Evolutionary conservation across 176 grass and related monocot species (phyloP).

Genomic region (Chrysopogon serrulatus): DNA sequence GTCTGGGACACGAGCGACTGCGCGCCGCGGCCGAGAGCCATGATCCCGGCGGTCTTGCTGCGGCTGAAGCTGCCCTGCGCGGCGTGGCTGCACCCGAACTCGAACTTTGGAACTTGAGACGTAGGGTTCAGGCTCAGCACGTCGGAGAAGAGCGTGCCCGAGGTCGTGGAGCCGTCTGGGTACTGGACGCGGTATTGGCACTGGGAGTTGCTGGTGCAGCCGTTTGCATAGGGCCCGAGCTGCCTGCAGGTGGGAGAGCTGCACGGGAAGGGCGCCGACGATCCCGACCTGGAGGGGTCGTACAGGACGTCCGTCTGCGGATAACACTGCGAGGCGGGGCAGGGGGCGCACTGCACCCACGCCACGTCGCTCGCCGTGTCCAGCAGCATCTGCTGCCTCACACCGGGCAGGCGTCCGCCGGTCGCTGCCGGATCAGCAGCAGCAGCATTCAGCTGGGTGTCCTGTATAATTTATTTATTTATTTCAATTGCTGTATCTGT

Average conservation of each 20-base stretch:
- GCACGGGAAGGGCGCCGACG: slow-evolving; percentile 9
- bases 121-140: background rate
- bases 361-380: slow-evolving; percentile 62
- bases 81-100: slow-evolving; percentile 10
- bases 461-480: too few species aligned
- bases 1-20: slow-evolving; percentile 12
- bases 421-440: slow-evolving; percentile 14
- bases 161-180: background rate
- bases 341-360: slow-evolving; percentile 49
- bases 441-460: background rate
- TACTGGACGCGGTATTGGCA: slow-evolving; percentile 22
- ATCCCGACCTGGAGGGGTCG: background rate
- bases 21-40: background rate
- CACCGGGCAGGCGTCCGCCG: background rate
- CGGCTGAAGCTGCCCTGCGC: background rate
- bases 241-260: background rate
- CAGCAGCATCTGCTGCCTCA: slow-evolving; percentile 10
- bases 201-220: slow-evolving; percentile 1
- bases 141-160: slow-evolving; percentile 1
- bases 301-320: background rate
- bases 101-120: background rate
- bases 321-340: background rate
- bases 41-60: background rate
- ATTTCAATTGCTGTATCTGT: too few species aligned
- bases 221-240: background rate